Conservation (phyloP, 1,139 yeast genomes). For the Lodderomyces jiufengensis region DNA sequence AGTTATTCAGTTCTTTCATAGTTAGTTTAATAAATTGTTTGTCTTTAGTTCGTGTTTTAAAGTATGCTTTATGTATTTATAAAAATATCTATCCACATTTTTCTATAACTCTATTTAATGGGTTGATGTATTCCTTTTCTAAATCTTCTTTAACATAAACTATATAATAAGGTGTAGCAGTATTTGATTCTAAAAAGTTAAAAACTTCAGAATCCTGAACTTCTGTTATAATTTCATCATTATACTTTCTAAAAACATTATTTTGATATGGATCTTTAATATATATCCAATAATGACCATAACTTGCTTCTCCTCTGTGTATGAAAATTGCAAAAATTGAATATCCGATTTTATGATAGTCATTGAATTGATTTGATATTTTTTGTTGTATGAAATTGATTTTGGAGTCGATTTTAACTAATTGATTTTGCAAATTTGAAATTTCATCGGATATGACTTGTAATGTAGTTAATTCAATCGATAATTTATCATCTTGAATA, state of each 20-base stretch:
- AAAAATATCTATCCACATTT: neutral
- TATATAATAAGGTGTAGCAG: constrained; percentile 90
- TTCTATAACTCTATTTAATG: constrained; percentile 48
- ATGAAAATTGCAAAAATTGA: constrained; percentile 87
- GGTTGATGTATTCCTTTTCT: constrained; percentile 59
- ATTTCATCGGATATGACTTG: constrained; percentile 19
- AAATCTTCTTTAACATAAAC: constrained; percentile 74
- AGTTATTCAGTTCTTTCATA: neutral
- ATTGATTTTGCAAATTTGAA: constrained; percentile 27
- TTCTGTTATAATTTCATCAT: constrained; percentile 85
- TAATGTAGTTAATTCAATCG: constrained; percentile 13
- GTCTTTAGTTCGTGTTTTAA: neutral
- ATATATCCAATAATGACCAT: constrained; percentile 96
- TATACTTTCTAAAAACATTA: constrained; percentile 78
- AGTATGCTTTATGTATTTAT: too few relatives aligned
- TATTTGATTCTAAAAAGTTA: constrained; percentile 67
- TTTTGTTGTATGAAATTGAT: constrained; percentile 41
- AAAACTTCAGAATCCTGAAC: constrained; percentile 73
- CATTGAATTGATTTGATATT: constrained; percentile 57
- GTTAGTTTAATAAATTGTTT: neutral
- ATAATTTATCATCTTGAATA: constrained; percentile 14
- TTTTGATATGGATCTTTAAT: constrained; percentile 68
- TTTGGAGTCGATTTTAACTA: constrained; percentile 32
- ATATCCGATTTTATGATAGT: constrained; percentile 65
- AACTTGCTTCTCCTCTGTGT: constrained; percentile 93